Conservation (phyloP, 306 rosid genomes). For the Malus fusca region DNA sequence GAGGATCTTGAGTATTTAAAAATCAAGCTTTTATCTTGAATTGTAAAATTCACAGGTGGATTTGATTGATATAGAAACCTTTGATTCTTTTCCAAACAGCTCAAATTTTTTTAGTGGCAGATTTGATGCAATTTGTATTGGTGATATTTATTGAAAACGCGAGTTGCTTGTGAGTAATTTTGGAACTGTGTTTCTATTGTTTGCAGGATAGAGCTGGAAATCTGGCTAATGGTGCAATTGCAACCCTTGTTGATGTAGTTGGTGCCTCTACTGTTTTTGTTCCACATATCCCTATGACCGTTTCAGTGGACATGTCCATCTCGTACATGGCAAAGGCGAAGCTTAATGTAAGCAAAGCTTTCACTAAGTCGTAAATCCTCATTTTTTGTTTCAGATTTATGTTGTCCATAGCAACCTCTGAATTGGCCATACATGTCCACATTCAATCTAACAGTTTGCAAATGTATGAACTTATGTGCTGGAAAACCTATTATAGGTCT, state of each 20-base stretch:
- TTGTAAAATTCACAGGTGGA: no score
- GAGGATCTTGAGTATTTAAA: no score
- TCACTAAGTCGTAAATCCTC: not conserved
- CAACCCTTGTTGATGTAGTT: constrained; percentile 67
- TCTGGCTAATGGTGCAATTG: constrained; percentile 62
- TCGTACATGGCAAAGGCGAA: constrained; percentile 48
- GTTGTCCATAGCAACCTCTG: not conserved
- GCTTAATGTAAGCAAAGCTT: constrained; percentile 39
- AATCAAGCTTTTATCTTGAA: no score
- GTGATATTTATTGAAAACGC: not conserved
- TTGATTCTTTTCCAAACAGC: no score
- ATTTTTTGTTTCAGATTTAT: not conserved
- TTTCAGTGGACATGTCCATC: constrained; percentile 88
- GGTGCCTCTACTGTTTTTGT: constrained; percentile 45
- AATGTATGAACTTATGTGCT: no score
- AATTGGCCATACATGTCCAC: no score
- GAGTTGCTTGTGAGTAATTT: not conserved
- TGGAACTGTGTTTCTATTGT: not conserved
- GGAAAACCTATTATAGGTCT: no score
- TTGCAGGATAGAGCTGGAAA: constrained; percentile 47
- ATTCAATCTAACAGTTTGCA: no score
- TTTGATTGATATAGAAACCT: no score
- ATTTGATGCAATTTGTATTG: not conserved
- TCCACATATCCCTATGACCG: constrained; percentile 44
- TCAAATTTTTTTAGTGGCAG: no score